Evolutionary conservation across 345 rosid species (phyloP).

Genomic region (Abelmoschus esculentus): DNA sequence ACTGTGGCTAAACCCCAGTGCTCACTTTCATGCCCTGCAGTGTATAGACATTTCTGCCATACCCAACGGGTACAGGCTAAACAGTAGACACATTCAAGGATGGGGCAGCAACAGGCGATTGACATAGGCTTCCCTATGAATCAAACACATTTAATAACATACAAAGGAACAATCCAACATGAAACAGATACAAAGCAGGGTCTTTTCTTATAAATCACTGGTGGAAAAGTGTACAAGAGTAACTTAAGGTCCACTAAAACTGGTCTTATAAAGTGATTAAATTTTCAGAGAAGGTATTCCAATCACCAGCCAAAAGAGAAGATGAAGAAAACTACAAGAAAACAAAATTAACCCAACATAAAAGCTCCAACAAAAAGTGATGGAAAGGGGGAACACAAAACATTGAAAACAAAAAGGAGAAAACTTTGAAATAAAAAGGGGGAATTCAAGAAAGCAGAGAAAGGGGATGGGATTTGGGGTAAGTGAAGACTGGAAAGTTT

Average conservation of each 20-base stretch:
- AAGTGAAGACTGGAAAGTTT: background rate
- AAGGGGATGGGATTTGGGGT: slow-evolving; percentile 4
- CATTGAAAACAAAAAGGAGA: background rate
- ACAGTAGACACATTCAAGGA: slow-evolving; percentile 84
- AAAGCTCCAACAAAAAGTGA: background rate
- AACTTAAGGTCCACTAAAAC: no score
- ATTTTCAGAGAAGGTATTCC: no score
- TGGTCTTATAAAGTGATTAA: no score
- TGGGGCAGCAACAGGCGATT: slow-evolving; percentile 68
- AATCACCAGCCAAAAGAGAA: no score
- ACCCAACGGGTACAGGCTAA: slow-evolving; percentile 81
- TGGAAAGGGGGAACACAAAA: background rate
- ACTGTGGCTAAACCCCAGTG: slow-evolving; percentile 77
- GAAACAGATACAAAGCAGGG: background rate
- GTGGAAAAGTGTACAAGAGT: no score
- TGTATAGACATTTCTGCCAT: slow-evolving; percentile 81
- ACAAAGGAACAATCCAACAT: background rate
- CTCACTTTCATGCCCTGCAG: slow-evolving; percentile 83
- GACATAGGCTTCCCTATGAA: slow-evolving; percentile 60
- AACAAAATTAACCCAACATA: background rate
- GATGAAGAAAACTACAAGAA: background rate
- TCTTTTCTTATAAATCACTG: background rate
- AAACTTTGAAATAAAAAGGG: background rate
- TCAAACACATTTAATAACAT: slow-evolving; percentile 16
- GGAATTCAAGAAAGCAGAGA: slow-evolving; percentile 1